Evolutionary conservation across 2,329 filamentous ascomycete species (phyloP).

Genomic region (Chrysoporthe austroafricana): DNA sequence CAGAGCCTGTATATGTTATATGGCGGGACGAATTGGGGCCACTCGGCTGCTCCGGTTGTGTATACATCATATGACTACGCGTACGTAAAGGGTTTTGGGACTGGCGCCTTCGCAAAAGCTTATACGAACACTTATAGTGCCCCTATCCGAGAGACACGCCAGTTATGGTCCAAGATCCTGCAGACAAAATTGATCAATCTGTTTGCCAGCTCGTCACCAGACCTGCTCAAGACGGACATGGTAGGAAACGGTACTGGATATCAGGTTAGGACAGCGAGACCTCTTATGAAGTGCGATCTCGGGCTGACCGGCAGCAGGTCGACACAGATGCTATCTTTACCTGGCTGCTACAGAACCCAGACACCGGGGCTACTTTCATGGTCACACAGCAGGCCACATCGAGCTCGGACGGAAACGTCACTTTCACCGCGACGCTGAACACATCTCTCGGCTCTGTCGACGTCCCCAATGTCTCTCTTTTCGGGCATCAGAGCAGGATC

Average conservation of each 20-base stretch:
- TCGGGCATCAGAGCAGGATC: constrained; percentile 58
- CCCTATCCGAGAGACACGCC: constrained; percentile 56
- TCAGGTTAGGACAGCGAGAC: constrained; percentile 32
- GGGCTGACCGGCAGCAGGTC: constrained; percentile 30
- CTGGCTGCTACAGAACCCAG: constrained; percentile 56
- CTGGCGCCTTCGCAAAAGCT: background rate
- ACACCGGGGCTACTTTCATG: constrained; percentile 54
- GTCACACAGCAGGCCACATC: constrained; percentile 51
- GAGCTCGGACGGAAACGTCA: constrained; percentile 46
- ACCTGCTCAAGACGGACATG: constrained; percentile 56
- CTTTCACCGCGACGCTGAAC: constrained; percentile 51
- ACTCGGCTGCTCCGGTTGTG: constrained; percentile 53
- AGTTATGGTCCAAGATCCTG: constrained; percentile 55
- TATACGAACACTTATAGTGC: constrained; percentile 37
- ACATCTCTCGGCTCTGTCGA: constrained; percentile 50
- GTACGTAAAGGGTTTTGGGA: constrained; percentile 14
- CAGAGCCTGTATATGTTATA: constrained; percentile 56
- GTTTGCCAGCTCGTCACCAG: constrained; percentile 56
- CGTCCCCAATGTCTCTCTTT: constrained; percentile 51
- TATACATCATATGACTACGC: constrained; percentile 50
- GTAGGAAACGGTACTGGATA: constrained; percentile 56
- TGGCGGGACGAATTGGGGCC: constrained; percentile 61
- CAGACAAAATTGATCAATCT: constrained; percentile 59
- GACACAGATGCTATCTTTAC: constrained; percentile 48
- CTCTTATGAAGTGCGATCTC: background rate